Base-by-base conservation (phyloP, 495 filamentous ascomycete species). In the Penicillium robsamsonii region DNA sequence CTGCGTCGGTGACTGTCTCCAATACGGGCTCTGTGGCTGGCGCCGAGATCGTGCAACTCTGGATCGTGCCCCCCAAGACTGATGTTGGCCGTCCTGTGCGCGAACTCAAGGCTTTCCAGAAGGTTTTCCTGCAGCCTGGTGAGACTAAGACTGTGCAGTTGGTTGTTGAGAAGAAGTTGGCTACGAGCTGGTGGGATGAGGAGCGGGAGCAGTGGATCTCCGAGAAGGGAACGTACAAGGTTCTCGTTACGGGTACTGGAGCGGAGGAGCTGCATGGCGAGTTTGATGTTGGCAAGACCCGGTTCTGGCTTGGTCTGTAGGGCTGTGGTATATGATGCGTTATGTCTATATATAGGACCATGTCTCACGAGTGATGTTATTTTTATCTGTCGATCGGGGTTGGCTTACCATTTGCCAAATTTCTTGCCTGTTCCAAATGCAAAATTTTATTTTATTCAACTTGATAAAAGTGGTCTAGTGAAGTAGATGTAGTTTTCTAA, bases 131-230 rank as follows among this genome's bases (percentile, higher is more conserved):
- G 9, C 76, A 86, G 53, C 79, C 85, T 0, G 86, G 86, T 3
- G 84, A 94, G 78, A 84, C 81, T 3, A 84, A 85, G 70, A 75
- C 81, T 37, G 79, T 92, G n/a, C 68, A 77, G 17, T 77, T 96
- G 1, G 60, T 64, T 9, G 65, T 92, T 4, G 84, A 92, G 60
- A 89, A 87, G 74, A 85, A 89, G 58, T 77, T 85, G 25, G 85
- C 89, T 0, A 85, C 87, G 1, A 89, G 90, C 50, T 95, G 90
- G 77, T 95, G 85, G 72, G 90, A 95, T 59, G 86, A 89, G 57
- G 75, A 81, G 31, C 69, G 85, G 12, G 71, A 75, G 30, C 81
- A 79, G 30, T 96, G 91, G 90, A 82, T 90, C 25, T 86, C 85
- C 1, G 91, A 94, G 70, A 83, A 89, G 72, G 91, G 90, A 0